Base-by-base conservation (phyloP, 129 eudicot species). In the Dittrichia graveolens region DNA sequence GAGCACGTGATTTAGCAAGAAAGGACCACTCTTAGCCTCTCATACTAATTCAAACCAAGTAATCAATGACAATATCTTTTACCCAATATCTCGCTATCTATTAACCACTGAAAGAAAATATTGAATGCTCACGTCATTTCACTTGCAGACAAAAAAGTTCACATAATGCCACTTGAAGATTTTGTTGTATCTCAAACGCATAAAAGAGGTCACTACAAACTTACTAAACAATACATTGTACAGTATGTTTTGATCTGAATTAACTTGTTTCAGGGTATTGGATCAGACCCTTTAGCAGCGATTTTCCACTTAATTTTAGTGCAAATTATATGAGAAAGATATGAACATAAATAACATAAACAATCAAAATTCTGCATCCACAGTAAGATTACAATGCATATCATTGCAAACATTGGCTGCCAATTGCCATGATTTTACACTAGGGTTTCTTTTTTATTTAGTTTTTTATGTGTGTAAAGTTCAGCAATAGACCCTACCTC, bases 21-120 rank as follows among this genome's bases (percentile, higher is more conserved):
- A 53, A 74, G 72, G 50, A 73, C 64, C 65, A 74, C 78, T 76
- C 69, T 71, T 74, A 83, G 72, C 83, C 89, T 57, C 80, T 85
- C 79, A 87, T 69, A 78, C 61, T 70, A 73, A 70, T 80, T 78
- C 79, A 54, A 42, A 44, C 18, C 72, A 81, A 50, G 74, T 61
- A 80, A 88, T 82, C 83, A 61, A 80, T 72, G 65, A 68, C 72
- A 65, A 54, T 41, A 70, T 16, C 72, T 11, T 16, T 41, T 77
- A 50, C 74, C 67, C 35, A 71, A 42, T 13, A 10, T 24, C 76
- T 81, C 83, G 75, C 81, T 65, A 78, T 67, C 65, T 35, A 46
- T 72, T 80, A 61, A 75, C 87, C 73, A 79, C 75, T 72, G 31
- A 72, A 57, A 52, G 10, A 50, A 34, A 64, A 18, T 42, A 40